Base-by-base conservation (phyloP, 73 alveolate species). In the Halteria grandinella region DNA sequence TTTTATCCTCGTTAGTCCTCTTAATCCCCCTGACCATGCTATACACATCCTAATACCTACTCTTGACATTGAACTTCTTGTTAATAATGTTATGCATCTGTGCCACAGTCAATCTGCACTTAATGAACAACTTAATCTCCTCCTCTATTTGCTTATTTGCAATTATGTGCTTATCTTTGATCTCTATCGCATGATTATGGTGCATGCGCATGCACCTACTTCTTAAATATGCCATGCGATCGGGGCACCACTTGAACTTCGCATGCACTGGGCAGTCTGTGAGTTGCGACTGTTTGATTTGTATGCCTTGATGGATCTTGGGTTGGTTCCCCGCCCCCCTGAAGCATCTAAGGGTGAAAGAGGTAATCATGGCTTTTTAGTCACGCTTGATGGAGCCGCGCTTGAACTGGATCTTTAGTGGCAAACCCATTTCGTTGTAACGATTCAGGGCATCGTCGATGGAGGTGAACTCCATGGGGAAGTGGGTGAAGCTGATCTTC, bases 21-120 rank as follows among this genome's bases (percentile, higher is more conserved):
- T 77, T 77, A 1, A 77, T 77, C 44, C 33, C 33, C 15, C 72
- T 48, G 25, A 77, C 76, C 82, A 77, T 63, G 34, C 63, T 63
- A 24, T 77, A 77, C 3, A 77, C 45, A 24, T 77, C 89, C 29
- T 60, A 41, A 36, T 77, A 77, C 59, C 90, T 18, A 0, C 64
- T 53, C 41, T 64, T 69, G 3, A 69, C 83, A 34, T 62, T 55
- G 52, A 69, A 73, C 33, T 73, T 73, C 53, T 55, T 55, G 41
- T 73, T 73, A 0, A 79, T 41, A 23, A 74, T 47, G 3, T 64
- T 15, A 27, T 33, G 14, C 64, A 79, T 79, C 24, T 53, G 50
- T 27, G 77, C 51, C 17, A 58, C 75, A 20, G 76, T 55, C 39
- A 73, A 21, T 29, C 40, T 58, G 58, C 76, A 55, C 20, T 73